Base-by-base conservation (phyloP, 1,139 yeast species). In the Yamadazyma dushanensis region DNA sequence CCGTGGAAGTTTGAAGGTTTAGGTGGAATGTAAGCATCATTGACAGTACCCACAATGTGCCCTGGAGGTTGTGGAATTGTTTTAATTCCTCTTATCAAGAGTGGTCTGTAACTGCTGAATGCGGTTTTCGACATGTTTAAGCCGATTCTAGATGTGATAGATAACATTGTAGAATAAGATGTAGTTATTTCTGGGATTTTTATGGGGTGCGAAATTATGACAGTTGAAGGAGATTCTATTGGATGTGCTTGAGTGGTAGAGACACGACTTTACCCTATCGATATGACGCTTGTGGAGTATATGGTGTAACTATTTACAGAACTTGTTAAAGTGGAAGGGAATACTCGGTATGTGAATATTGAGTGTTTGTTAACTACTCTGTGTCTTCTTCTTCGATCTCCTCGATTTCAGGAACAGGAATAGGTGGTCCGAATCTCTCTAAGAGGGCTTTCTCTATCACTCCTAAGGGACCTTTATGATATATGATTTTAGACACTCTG, bases 1-100 rank as follows among this genome's bases (percentile, higher is more conserved):
- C 97, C 97, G 53, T 86, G 90, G 47, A 72, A 61, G 51, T 71
- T 68, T 54, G 76, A 71, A 2, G 82, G 62, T 35, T 67, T 62
- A 26, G 95, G 95, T 14, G 76, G 68, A 32, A 75, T 74, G 47
- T 76, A 80, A 5, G 96, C 84, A 41, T 89, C 96, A 60, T 89
- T 89, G 35, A 85, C 90, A 16, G 83, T 76, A 13, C 94, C 95
- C 24, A 72, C 73, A 37, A 83, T 73, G 48, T 70, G 63, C 9
- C 90, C 90, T 29, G 86, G 78, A 13, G 88, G 88, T 56, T 81
- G 85, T 33, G 74, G 73, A 41, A 70, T 80, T 32, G 62, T 58
- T 43, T 61, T 60, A 35, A 59, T 44, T 15, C 63, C 62, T 46
- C 64, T 56, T 25, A 51, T 40, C 34, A 56, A 45, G 15, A 46